These are phyloP conservation scores for Solanum hybrid DNA, from an alignment of 305 asterid species.

Conservation along the genomic window DNA sequence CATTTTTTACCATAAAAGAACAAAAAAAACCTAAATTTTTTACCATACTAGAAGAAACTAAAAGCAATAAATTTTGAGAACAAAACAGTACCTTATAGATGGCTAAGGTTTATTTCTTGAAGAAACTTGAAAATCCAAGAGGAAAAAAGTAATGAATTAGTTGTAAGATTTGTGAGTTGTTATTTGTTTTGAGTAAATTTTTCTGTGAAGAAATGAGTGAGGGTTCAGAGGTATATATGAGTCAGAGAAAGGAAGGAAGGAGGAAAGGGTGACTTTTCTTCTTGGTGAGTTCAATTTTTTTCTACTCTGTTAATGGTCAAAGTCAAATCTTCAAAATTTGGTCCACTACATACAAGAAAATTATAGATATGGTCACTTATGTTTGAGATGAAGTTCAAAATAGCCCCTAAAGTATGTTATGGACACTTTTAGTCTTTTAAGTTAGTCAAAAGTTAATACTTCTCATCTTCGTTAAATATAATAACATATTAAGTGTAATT, in stretches of 20 bases:
- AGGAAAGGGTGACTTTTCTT: conserved; percentile 79
- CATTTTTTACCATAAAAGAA: background rate
- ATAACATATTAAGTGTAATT: background rate
- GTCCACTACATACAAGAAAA: background rate
- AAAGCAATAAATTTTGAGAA: background rate
- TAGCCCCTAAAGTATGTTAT: background rate
- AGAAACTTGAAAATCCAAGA: background rate
- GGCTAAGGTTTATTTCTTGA: background rate
- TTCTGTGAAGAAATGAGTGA: conserved; percentile 7
- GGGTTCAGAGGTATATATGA: background rate
- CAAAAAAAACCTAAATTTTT: background rate
- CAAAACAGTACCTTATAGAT: background rate
- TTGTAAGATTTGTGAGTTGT: background rate
- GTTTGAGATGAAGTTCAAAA: background rate
- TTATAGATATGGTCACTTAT: background rate
- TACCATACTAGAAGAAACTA: background rate
- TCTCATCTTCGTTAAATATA: background rate
- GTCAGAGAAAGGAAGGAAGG: conserved; percentile 29
- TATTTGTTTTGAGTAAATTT: background rate
- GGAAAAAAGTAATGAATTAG: background rate
- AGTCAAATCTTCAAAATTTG: conserved; percentile 44
- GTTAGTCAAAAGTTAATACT: background rate
- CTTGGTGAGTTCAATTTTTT: conserved; percentile 17
- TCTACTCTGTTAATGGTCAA: conserved; percentile 26
- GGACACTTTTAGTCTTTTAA: background rate